These are phyloP conservation scores for Aspergillus sp. DNA, from an alignment of 2,329 filamentous ascomycete species.

Conservation along the genomic window DNA sequence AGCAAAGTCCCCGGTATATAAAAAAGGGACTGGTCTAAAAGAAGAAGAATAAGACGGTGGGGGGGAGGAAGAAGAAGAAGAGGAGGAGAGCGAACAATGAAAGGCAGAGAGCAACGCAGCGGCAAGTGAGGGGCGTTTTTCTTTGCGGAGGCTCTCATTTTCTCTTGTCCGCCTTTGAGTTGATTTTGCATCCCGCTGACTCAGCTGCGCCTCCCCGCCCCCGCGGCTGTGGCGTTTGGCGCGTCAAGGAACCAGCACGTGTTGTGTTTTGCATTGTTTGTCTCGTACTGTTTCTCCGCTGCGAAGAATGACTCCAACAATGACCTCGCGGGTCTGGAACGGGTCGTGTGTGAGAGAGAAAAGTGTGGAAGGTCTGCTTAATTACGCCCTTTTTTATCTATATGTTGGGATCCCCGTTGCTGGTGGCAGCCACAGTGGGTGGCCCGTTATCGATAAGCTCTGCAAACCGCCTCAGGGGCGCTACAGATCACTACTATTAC, in stretches of 20 bases:
- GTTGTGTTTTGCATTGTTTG: constrained; percentile 17
- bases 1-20: constrained; percentile 14
- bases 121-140: constrained; percentile 30
- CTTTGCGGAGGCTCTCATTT: constrained; percentile 7
- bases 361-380: neutral
- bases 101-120: constrained; percentile 6
- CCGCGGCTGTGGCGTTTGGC: constrained; percentile 15
- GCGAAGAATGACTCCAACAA: neutral
- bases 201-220: constrained; percentile 25
- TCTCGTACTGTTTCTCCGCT: constrained; percentile 3
- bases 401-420: neutral
- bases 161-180: neutral
- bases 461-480: constrained; percentile 13
- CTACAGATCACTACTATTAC: constrained; percentile 13
- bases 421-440: constrained; percentile 16
- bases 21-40: constrained; percentile 16
- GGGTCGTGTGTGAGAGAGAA: neutral
- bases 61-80: constrained; percentile 9
- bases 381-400: neutral
- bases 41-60: constrained; percentile 12
- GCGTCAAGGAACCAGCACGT: constrained; percentile 8
- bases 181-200: constrained; percentile 34
- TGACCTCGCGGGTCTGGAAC: neutral
- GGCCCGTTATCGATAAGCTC: constrained; percentile 28
- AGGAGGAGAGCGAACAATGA: constrained; percentile 6